A percentile compares a stretch with the other conserved stretches of the same genome.
phyloP scores from a whole-genome alignment of 2,329 filamentous ascomycete genomes.

The Sarocladium kiliense region DNA sequence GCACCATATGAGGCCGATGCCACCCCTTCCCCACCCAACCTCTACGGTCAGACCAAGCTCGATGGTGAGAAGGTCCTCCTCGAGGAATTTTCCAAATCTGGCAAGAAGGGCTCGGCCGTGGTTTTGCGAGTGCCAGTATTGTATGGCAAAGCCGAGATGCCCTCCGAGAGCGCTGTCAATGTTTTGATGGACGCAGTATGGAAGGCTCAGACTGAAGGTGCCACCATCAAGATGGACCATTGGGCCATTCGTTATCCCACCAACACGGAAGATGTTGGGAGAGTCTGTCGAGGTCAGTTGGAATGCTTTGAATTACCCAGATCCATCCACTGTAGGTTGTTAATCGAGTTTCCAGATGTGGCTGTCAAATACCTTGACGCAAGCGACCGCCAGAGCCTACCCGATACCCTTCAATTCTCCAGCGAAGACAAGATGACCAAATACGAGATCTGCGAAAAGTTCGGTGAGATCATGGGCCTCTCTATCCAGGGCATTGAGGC shows the following conservation, averaged over 20 bases:
- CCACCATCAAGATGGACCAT: constrained; percentile 73
- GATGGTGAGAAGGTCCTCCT: constrained; percentile 61
- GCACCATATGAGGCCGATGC: constrained; percentile 72
- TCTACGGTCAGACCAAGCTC: constrained; percentile 62
- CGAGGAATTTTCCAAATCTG: constrained; percentile 46
- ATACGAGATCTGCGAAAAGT: constrained; percentile 76
- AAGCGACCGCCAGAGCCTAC: constrained; percentile 48
- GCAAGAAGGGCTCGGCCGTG: constrained; percentile 52
- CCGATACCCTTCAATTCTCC: constrained; percentile 74
- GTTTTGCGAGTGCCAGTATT: constrained; percentile 78
- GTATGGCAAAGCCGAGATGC: constrained; percentile 68
- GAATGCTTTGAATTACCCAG: no score
- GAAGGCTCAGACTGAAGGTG: constrained; percentile 62
- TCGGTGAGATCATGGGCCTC: constrained; percentile 75
- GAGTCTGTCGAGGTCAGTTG: constrained; percentile 63
- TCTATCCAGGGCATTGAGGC: constrained; percentile 62
- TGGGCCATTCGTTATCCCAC: constrained; percentile 83
- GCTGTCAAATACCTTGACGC: constrained; percentile 60
- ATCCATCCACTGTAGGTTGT: no score
- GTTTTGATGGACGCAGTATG: constrained; percentile 70
- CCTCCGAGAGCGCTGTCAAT: constrained; percentile 78
- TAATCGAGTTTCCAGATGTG: constrained; percentile 47
- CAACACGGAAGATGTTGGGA: constrained; percentile 79
- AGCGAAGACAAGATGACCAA: constrained; percentile 85
- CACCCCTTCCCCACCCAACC: constrained; percentile 64